Conservation (phyloP, 768 basidiomycete genomes). For the Russula foetens region DNA sequence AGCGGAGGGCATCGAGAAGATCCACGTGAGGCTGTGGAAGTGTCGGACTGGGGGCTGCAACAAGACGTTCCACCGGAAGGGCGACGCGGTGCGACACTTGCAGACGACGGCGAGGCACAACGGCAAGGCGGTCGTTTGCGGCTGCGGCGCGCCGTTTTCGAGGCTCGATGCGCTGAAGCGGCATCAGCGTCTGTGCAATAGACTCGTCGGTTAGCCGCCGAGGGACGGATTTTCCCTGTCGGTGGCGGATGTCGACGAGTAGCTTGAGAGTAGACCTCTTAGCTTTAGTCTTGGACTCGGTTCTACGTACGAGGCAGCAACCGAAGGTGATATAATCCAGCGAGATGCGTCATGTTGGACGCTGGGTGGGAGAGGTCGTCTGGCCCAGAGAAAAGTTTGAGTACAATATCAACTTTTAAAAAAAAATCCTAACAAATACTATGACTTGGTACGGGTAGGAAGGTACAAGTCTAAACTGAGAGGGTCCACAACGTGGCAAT, state of each 20-base stretch:
- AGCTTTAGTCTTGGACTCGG: too few species aligned
- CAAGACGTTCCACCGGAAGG: conserved; percentile 10
- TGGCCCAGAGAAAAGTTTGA: neutral
- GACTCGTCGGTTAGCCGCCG: neutral
- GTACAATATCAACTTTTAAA: too few species aligned
- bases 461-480: neutral
- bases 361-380: too few species aligned
- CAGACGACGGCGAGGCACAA: conserved; percentile 15
- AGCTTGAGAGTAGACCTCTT: neutral
- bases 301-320: neutral
- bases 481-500: neutral
- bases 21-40: conserved; percentile 14
- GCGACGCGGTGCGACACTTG: conserved; percentile 13
- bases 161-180: conserved; percentile 14
- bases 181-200: conserved; percentile 13
- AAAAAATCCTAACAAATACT: neutral
- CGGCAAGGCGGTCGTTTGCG: conserved; percentile 11
- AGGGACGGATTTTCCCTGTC: neutral
- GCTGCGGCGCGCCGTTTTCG: conserved; percentile 14
- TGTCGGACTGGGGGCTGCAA: conserved; percentile 13
- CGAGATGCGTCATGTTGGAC: neutral
- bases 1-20: conserved; percentile 9
- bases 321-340: too few species aligned
- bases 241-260: neutral
- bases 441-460: neutral